Base-by-base conservation (phyloP, 139 green algal genomes). In the Chlamydomonas eustigma region DNA sequence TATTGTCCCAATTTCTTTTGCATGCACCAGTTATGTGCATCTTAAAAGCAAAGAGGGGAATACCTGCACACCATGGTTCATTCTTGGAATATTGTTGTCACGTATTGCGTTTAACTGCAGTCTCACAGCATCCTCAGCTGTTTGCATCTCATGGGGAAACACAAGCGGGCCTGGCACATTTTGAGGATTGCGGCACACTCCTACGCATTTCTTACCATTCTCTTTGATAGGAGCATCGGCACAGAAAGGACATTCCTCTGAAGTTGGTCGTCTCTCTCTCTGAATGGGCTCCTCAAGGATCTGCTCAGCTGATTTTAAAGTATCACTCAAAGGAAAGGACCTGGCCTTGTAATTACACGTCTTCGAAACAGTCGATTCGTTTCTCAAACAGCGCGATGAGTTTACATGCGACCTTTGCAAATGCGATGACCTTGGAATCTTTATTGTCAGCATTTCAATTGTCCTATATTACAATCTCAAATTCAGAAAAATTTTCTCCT, bases 241-340 rank as follows among this genome's bases (percentile, higher is more conserved):
- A 71, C 78, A 83, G 71, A 83, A 83, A 39, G 78, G 78, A 58
- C 78, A 83, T 73, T 79, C 78, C 50, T 83, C 73, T 1, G 64
- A 28, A 1, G 78, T 83, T 36, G 74, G 65, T 22, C 38, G 58
- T 2, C 58, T 28, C 22, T 35, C 18, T n/a, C 73, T 51, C n/a
- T 72, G 30, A 30, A 83, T 52, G 12, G 37, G 28, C 50, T 76
- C 31, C n/a, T 77, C 73, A 3, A 79, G 25, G 38, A 83, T 83
- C 35, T 83, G 25, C 33, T 83, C 78, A 18, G 78, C 73, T 24
- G 33, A 65, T 63, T 75, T 75, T 5, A 73, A 51, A 4, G 52
- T 35, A 6, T 28, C 52, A 5, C n/a, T 28, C 52, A 68, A 31
- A 6, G 52, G 52, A 28, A 22, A 35, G 52, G 12, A 28, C 12